Base-by-base conservation (phyloP, 106 monocot genomes). In the Dactylorhiza incarnata region DNA sequence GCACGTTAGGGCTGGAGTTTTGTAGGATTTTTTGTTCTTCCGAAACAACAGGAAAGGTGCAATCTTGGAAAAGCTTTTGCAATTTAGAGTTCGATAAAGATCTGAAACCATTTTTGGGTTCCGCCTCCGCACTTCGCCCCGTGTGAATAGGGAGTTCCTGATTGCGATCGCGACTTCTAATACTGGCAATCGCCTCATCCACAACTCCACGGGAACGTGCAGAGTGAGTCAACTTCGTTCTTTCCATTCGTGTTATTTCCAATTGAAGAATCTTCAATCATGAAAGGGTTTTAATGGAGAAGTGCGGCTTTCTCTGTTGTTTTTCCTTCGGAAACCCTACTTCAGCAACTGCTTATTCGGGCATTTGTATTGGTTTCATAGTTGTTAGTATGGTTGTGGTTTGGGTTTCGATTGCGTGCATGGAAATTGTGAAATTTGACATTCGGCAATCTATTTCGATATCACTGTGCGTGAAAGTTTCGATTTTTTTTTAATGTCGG, bases 1-100 rank as follows among this genome's bases (percentile, higher is more conserved):
- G 72, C 72, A 49, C 72, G 72, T 23, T 72, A 72, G 72, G 72
- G 72, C 72, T 49, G 22, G n/a, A 49, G 49, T 72, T 22, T 24
- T 22, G 72, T 49, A 72, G 22, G n/a, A 49, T 49, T 72, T 22
- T 49, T 22, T 72, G 69, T 69, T 69, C 69, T 69, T 69, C 45
- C 45, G 45, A 69, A 69, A 45, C 69, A 22, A n/a, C 9, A 20
- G 47, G 49, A 49, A 72, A 72, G 47, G 49, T 72, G 37, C 20
- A 72, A 72, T 72, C 45, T 48, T 49, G 9, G 72, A 72, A 49
- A 10, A 65, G 2, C 49, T 23, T 19, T 49, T 72, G 20, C 72
- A 72, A 22, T 72, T 23, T 9, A 37, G 12, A 48, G 72, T 72
- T 72, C 9, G 10, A 19, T 23, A 8, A 72, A 72, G 72, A 72